Evolutionary conservation across 108 stramenopile species (phyloP).

Genomic region (Chaetoceros tenuissimus): DNA sequence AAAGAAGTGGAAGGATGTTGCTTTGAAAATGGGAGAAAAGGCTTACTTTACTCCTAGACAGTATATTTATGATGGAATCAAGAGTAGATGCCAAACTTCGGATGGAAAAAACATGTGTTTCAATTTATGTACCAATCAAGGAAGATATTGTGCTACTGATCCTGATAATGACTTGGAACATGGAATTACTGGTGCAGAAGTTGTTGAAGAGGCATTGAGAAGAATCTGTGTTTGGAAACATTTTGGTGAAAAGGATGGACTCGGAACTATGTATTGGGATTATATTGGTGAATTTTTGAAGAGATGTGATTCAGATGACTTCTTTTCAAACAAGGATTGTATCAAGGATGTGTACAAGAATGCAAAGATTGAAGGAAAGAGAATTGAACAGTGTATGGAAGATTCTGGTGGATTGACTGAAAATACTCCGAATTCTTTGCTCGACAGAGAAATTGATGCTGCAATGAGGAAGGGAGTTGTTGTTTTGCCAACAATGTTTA

Average conservation of each 20-base stretch:
- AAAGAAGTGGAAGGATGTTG: constrained; percentile 64
- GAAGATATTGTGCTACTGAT: constrained; percentile 87
- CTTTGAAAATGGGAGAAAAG: constrained; percentile 47
- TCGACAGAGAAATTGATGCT: constrained; percentile 60
- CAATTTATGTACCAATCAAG: constrained; percentile 87
- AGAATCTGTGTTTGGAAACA: constrained; percentile 79
- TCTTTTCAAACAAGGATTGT: constrained; percentile 71
- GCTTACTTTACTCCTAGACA: constrained; percentile 86
- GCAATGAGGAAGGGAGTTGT: constrained; percentile 54
- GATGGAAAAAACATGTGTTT: constrained; percentile 49
- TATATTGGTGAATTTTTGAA: constrained; percentile 75
- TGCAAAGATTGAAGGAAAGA: constrained; percentile 41
- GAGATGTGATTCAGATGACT: constrained; percentile 46
- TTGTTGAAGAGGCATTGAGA: constrained; percentile 78
- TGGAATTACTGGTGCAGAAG: constrained; percentile 74
- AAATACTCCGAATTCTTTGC: constrained; percentile 45
- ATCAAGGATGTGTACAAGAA: constrained; percentile 60
- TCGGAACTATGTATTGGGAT: constrained; percentile 79
- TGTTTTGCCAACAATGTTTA: constrained; percentile 73
- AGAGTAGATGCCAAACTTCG: constrained; percentile 40
- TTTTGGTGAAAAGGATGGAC: constrained; percentile 49
- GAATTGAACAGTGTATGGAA: constrained; percentile 78
- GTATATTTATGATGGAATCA: constrained; percentile 80
- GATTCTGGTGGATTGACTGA: constrained; percentile 62
- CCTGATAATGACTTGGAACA: constrained; percentile 68